A percentile compares a stretch with the other conserved stretches of the same genome.
phyloP scores from a whole-genome alignment of 768 basidiomycete species.

The Strobilomyces confusus region DNA sequence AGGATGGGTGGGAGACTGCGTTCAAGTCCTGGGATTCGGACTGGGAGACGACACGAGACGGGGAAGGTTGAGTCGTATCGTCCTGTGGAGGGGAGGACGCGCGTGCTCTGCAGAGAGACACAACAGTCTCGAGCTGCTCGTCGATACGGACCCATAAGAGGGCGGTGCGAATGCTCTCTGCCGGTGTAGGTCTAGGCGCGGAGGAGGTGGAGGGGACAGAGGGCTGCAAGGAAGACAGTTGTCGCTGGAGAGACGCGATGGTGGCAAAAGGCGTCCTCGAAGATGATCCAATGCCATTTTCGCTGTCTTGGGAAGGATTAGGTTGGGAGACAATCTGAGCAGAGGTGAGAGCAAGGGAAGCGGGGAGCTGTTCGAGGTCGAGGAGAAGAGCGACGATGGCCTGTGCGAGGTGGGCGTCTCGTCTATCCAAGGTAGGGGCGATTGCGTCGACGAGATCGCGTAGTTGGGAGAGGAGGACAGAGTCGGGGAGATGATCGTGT shows the following conservation, averaged over 20 bases:
- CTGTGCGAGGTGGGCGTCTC: conserved; percentile 60
- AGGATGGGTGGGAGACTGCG: conserved; percentile 2
- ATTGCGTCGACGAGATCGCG: conserved; percentile 48
- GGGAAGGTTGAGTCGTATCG: conserved; percentile 13
- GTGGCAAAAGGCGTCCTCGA: conserved; percentile 34
- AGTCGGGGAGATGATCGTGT: conserved; percentile 34
- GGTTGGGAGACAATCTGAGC: conserved; percentile 13
- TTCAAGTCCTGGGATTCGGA: conserved; percentile 35
- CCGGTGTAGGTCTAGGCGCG: conserved; percentile 33
- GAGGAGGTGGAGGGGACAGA: conserved; percentile 7
- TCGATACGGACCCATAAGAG: conserved; percentile 76
- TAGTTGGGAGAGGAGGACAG: conserved; percentile 59
- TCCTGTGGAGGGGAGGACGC: conserved; percentile 21
- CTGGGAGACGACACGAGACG: conserved; percentile 10
- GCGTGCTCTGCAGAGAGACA: conserved; percentile 62
- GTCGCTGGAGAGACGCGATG: conserved; percentile 61
- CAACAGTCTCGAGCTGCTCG: conserved; percentile 65
- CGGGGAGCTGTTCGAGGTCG: conserved; percentile 62
- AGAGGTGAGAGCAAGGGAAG: conserved; percentile 17
- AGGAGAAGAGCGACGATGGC: conserved; percentile 66
- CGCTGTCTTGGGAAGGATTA: conserved; percentile 2
- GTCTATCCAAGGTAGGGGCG: conserved; percentile 38
- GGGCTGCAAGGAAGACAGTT: conserved; percentile 63
- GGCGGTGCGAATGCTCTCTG: conserved; percentile 52
- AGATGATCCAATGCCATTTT: background rate